Percentiles rank a stretch among this genome's conserved stretches.
Evolutionary conservation across 345 rosid genomes (phyloP).

Genomic region (rapeseed (Brassica napus)): DNA sequence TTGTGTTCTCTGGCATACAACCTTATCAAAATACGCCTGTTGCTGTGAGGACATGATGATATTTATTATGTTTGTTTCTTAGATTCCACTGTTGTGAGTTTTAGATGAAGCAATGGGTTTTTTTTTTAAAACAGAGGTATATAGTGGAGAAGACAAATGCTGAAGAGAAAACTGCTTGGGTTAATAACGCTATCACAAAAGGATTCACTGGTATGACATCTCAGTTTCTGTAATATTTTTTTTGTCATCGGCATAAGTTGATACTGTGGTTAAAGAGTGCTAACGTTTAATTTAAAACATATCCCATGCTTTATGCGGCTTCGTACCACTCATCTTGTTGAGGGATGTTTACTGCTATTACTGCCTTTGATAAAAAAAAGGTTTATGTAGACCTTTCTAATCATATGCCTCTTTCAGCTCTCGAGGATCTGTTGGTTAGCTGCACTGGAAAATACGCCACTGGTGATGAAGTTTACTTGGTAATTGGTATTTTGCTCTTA

Average conservation of each 20-base stretch:
- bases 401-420: constrained; percentile 49
- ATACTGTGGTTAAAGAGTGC: neutral
- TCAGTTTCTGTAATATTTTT: neutral
- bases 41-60: constrained; percentile 46
- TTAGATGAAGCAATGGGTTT: neutral
- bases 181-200: constrained; percentile 51
- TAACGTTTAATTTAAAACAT: neutral
- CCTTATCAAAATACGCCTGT: constrained; percentile 71
- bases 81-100: neutral
- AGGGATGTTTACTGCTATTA: neutral
- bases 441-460: constrained; percentile 73
- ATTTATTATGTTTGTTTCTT: neutral
- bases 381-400: neutral
- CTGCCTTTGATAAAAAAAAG: neutral
- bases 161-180: constrained; percentile 56
- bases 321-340: constrained; percentile 6
- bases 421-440: constrained; percentile 63
- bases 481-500: constrained; percentile 17
- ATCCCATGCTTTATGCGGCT: neutral
- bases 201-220: constrained; percentile 66
- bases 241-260: neutral
- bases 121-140: constrained; percentile 45
- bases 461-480: constrained; percentile 75
- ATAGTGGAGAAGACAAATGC: constrained; percentile 57
- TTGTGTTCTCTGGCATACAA: constrained; percentile 79